Base-by-base conservation (phyloP, 2,329 filamentous ascomycete species). In the Colletotrichum sublineola region DNA sequence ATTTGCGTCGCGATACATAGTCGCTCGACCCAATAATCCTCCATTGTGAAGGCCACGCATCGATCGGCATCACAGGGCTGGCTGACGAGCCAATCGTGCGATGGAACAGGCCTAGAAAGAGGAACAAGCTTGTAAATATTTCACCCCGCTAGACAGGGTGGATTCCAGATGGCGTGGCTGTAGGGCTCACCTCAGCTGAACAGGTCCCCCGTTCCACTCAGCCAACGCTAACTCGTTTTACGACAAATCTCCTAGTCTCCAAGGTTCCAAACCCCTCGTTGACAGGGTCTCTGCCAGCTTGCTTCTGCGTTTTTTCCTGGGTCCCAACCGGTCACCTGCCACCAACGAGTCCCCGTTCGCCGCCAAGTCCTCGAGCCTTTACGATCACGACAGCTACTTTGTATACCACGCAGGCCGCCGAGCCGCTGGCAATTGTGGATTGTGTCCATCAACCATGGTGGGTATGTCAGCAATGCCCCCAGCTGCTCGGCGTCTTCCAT, bases 161-260 rank as follows among this genome's bases (percentile, higher is more conserved):
- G 77, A 76, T 57, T 71, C 65, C 60, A 64, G 40, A 61, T 70
- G 73, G 78, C 76, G 75, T 78, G 75, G 74, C 75, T 75, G 76
- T 81, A 79, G 77, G 79, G 79, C 80, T 82, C 80, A 82, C 79
- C 79, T 82, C 80, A 82, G 80, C 80, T 82, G 80, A 81, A 79
- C 73, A 76, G 75, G 75, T 72, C 74, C 78, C 78, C 79, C 79
- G 78, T 72, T 69, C 69, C 70, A 69, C 60, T 79, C 76, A 24
- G 75, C 79, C 78, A 76, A 75, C 76, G 77, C 77, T 78, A 79
- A 78, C 75, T 77, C 76, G 71, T 75, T 74, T 80, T 79, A 73
- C 74, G 60, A 62, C 33, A 63, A 58, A 50, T 57, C 44, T 70
- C 67, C 57, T 55, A 55, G 46, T 68, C 29, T 29, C 61, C 40